These are phyloP conservation scores for Sordariomycetes sp. DNA, from an alignment of 2,329 filamentous ascomycete species.

Conservation along the genomic window DNA sequence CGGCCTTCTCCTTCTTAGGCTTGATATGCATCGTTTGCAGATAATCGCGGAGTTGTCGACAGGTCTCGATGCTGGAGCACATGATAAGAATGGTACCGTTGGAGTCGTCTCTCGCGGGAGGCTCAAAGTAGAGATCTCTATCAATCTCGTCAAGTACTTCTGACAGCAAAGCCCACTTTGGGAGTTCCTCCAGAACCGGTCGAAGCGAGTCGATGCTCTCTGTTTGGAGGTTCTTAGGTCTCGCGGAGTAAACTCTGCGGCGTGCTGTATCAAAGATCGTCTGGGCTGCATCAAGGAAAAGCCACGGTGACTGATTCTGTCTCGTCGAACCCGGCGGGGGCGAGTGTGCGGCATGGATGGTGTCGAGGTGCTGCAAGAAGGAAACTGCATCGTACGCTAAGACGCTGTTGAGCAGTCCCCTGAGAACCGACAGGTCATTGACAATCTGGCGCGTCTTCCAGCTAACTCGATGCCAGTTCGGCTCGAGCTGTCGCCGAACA, in stretches of 20 bases:
- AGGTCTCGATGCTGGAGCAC: constrained; percentile 83
- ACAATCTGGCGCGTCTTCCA: constrained; percentile 95
- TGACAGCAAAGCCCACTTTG: constrained; percentile 86
- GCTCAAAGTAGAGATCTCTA: constrained; percentile 77
- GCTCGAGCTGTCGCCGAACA: constrained; percentile 81
- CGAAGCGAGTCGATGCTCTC: constrained; percentile 52
- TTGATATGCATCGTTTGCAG: constrained; percentile 81
- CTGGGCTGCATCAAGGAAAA: constrained; percentile 91
- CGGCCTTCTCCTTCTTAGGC: constrained; percentile 33
- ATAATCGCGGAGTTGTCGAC: constrained; percentile 82
- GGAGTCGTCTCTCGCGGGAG: constrained; percentile 66
- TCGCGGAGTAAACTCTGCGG: constrained; percentile 73
- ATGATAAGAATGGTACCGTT: constrained; percentile 92
- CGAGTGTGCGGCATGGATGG: constrained; percentile 82
- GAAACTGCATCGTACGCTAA: constrained; percentile 83
- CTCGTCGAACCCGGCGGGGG: constrained; percentile 80
- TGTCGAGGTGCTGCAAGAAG: constrained; percentile 89
- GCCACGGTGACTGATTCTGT: constrained; percentile 88
- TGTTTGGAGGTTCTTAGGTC: constrained; percentile 40
- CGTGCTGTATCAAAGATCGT: constrained; percentile 89
- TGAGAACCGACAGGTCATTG: constrained; percentile 73
- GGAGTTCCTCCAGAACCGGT: constrained; percentile 85
- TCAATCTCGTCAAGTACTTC: constrained; percentile 93
- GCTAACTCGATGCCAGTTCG: constrained; percentile 94
- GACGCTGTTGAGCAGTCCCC: constrained; percentile 72